These are phyloP conservation scores for Dactylellina haptotyla DNA, from an alignment of 2,329 filamentous ascomycete genomes.

Conservation along the genomic window DNA sequence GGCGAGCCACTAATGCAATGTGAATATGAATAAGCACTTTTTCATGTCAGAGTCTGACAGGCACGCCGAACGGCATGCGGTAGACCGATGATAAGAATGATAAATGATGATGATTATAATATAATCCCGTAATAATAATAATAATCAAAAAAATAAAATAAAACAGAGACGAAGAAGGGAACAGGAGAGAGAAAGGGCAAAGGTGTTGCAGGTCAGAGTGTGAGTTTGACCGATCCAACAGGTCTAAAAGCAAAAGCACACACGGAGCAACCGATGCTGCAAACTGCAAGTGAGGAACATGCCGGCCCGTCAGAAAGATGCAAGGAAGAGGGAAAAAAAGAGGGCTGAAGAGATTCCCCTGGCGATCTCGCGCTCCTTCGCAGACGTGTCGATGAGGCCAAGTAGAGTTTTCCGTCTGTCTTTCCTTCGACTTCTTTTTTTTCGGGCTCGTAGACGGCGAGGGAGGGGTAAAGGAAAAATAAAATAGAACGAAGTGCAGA, in stretches of 20 bases:
- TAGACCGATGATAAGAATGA: background rate
- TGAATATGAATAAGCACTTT: constrained; percentile 9
- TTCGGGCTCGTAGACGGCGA: constrained; percentile 7
- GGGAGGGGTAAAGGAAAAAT: background rate
- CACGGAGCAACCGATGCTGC: background rate
- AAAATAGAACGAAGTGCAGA: background rate
- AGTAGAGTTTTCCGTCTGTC: no score
- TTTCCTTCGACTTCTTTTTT: no score
- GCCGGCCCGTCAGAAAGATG: constrained; percentile 6
- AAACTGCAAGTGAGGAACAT: constrained; percentile 1
- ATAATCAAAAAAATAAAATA: background rate
- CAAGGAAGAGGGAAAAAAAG: constrained; percentile 1
- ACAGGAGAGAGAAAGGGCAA: background rate
- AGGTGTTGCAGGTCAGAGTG: background rate
- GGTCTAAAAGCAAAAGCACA: background rate
- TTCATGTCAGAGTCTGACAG: constrained; percentile 20
- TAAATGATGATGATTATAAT: no score
- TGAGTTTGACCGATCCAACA: background rate
- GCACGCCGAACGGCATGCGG: background rate
- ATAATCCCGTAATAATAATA: no score
- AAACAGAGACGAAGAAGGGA: background rate
- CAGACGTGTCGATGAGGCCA: no score
- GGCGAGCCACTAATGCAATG: constrained; percentile 21
- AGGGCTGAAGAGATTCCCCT: constrained; percentile 9
- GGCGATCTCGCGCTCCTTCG: constrained; percentile 33